Percentiles rank a stretch among this genome's conserved stretches.
phyloP scores from a whole-genome alignment of 208 protist genomes.

The Acanthamoeba royreba region DNA sequence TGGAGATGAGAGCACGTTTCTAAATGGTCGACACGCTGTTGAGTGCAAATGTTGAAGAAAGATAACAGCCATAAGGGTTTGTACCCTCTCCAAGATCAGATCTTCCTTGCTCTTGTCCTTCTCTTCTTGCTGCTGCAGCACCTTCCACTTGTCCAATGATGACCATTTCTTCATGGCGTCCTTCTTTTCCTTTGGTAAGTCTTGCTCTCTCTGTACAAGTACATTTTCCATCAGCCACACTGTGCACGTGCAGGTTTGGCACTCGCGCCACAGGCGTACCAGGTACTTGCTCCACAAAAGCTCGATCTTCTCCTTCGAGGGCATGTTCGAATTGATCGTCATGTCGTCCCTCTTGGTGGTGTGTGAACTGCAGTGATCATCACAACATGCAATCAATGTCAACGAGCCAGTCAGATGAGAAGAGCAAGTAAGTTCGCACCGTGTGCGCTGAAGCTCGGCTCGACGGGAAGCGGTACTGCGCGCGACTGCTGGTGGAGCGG shows the following conservation, averaged over 20 bases:
- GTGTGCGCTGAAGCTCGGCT: too few species aligned
- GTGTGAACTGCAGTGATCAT: neutral
- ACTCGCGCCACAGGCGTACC: too few species aligned
- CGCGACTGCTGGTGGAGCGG: too few species aligned
- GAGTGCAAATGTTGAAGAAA: too few species aligned
- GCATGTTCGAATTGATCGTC: neutral
- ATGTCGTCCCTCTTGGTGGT: neutral
- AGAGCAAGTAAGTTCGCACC: too few species aligned
- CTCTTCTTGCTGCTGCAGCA: neutral
- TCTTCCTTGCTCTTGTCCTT: neutral
- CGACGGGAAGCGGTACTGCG: too few species aligned
- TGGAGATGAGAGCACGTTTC: too few species aligned
- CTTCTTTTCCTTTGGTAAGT: neutral
- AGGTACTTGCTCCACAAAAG: neutral
- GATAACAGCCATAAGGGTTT: too few species aligned
- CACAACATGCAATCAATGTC: neutral
- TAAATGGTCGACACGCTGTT: too few species aligned
- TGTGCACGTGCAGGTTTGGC: too few species aligned
- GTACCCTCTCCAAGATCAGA: neutral
- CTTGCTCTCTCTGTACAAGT: neutral
- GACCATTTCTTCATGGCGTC: neutral
- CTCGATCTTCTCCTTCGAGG: constrained; percentile 1
- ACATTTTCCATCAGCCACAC: neutral
- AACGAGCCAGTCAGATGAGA: neutral
- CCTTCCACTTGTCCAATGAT: neutral